A percentile compares a stretch with the other conserved stretches of the same genome.
phyloP scores from a whole-genome alignment of 768 basidiomycete genomes.

The Fistulinella prunicolor region DNA sequence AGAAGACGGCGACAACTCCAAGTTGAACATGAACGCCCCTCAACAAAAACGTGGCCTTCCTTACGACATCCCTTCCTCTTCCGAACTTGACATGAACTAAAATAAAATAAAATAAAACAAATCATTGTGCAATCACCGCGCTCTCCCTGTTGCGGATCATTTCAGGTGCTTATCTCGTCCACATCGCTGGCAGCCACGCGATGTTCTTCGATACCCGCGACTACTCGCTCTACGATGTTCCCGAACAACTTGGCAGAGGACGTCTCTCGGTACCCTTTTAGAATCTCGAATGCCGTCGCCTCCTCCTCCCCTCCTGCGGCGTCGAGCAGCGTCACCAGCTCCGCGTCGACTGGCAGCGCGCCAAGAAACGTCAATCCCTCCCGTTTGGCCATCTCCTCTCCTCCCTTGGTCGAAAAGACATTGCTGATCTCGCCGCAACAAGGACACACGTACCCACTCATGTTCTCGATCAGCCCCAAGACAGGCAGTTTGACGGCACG shows the following conservation, averaged over 20 bases:
- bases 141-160: too few species aligned
- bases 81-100: not conserved
- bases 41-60: conserved; percentile 25
- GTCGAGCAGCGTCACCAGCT: conserved; percentile 83
- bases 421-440: conserved; percentile 96
- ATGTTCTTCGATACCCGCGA: conserved; percentile 26
- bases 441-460: conserved; percentile 97
- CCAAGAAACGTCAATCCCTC: conserved; percentile 81
- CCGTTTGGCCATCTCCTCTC: conserved; percentile 77
- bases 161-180: too few species aligned
- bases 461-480: conserved; percentile 93
- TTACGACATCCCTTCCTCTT: conserved; percentile 28
- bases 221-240: conserved; percentile 48
- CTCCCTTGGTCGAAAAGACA: conserved; percentile 92
- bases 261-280: conserved; percentile 64
- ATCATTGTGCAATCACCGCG: too few species aligned
- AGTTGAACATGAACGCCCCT: conserved; percentile 25
- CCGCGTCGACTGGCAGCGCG: conserved; percentile 88
- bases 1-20: conserved; percentile 3
- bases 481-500: conserved; percentile 83
- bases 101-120: conserved; percentile 1
- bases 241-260: conserved; percentile 67
- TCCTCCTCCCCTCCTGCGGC: conserved; percentile 39
- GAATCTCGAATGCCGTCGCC: conserved; percentile 45
- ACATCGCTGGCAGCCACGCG: too few species aligned